phyloP scores from a whole-genome alignment of 805 yeast genomes.

The Metschnikowia lachancei region DNA sequence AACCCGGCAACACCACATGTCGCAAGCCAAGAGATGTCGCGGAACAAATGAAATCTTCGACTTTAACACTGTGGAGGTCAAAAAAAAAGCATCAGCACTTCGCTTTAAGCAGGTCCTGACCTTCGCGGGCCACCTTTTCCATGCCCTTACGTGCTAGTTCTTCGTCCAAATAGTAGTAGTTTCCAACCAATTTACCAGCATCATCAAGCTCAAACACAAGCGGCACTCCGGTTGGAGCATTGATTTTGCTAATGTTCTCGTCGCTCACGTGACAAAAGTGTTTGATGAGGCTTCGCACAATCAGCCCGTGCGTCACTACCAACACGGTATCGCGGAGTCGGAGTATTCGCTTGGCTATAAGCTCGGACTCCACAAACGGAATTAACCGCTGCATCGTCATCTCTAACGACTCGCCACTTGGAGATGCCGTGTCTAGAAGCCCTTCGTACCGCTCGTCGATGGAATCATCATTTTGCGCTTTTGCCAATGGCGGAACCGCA shows the following conservation, averaged over 20 bases:
- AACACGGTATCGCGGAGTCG: conserved; percentile 30
- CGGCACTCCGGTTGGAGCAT: conserved; percentile 46
- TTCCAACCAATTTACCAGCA: conserved; percentile 25
- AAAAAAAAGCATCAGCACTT: neutral
- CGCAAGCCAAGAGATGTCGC: too few relatives aligned
- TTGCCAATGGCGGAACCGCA: conserved; percentile 38
- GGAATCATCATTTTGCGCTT: conserved; percentile 28
- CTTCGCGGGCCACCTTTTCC: conserved; percentile 24
- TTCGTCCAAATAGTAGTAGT: conserved; percentile 39
- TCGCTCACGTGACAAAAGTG: conserved; percentile 36
- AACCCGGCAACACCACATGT: too few relatives aligned
- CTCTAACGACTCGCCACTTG: conserved; percentile 40
- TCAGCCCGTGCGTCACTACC: conserved; percentile 43
- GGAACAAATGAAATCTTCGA: too few relatives aligned
- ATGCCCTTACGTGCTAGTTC: conserved; percentile 40
- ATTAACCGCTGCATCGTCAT: conserved; percentile 40
- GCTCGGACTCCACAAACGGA: conserved; percentile 34
- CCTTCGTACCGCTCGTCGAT: conserved; percentile 37
- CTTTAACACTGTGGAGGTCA: neutral
- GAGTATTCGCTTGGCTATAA: conserved; percentile 26
- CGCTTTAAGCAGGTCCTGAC: conserved; percentile 12
- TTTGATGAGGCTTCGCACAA: conserved; percentile 42
- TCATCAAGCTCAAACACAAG: conserved; percentile 41
- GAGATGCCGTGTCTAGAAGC: conserved; percentile 26
- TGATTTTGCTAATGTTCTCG: conserved; percentile 37